Evolutionary conservation across 768 basidiomycete species (phyloP), one percentile per base, ranked within the genome.

Genomic region (Heimioporus sp.): DNA sequence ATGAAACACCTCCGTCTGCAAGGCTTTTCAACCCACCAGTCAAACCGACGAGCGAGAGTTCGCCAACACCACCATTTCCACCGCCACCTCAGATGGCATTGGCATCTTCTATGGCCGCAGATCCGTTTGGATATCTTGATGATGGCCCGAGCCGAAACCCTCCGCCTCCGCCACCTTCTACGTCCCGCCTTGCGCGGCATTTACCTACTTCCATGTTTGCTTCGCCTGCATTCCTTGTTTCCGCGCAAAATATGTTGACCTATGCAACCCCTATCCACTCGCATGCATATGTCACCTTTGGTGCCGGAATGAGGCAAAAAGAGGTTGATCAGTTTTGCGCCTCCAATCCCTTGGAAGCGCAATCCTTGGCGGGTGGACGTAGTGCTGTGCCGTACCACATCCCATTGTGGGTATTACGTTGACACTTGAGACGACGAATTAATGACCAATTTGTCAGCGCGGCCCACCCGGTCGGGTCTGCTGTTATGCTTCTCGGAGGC

Each of bases 251-350:
- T 36, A 67, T 80, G 53, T 72, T 76, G 13, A 72, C 76, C 2
- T 79, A 80, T 19, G 76, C 79, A 6, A 77, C 78, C 45, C 82
- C 89, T 28, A 74, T 86, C 32, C 75, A 91, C 64, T 69, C 83
- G 3, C 81, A 87, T 48, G 88, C 87, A 34, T 93, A 82, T 65
- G 85, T 94, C 10, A 89, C 92, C 1, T 91, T 95, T 59, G 92
- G 92, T 19, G 85, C 92, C 6, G 93, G 93, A 3, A 84, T 84
- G 74, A 75, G 81, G 28, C 91, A 94, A 67, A 92, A 92, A 64
- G 84, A 92, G 54, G 76, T 96, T 39, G 93, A 96, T 62, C 76
- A 77, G 13, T 90, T 77, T 65, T 90, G 86, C 0, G 83, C 90
- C 0, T 76, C 76, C 39, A 73, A 89, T 60, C 85, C 82, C 32